Percentiles rank a stretch among this genome's conserved stretches.
phyloP scores from a whole-genome alignment of 2,329 filamentous ascomycete genomes.

The Fusarium cicatricum region DNA sequence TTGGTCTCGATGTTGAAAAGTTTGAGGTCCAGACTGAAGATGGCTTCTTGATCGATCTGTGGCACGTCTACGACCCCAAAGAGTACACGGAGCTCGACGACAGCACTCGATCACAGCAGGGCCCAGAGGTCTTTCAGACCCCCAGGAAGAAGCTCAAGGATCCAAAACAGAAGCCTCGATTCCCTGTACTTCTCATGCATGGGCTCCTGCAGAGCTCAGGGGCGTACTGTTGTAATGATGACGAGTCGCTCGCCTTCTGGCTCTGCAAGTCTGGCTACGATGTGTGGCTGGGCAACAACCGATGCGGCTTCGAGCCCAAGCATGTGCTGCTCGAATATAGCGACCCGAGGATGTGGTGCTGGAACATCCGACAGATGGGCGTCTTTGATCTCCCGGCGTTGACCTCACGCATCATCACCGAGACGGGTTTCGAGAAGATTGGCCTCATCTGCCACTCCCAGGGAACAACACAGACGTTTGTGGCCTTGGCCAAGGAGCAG shows the following conservation, averaged over 20 bases:
- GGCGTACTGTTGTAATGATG: constrained; percentile 89
- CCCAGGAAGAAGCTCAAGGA: constrained; percentile 49
- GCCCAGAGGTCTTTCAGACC: constrained; percentile 68
- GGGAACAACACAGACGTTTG: constrained; percentile 87
- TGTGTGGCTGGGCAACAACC: constrained; percentile 94
- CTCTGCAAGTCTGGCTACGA: constrained; percentile 93
- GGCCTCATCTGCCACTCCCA: constrained; percentile 89
- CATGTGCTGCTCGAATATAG: constrained; percentile 74
- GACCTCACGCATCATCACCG: constrained; percentile 77
- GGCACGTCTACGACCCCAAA: constrained; percentile 87
- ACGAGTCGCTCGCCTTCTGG: constrained; percentile 89
- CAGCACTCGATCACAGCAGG: constrained; percentile 59
- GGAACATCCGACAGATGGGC: constrained; percentile 96
- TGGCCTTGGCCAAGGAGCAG: constrained; percentile 89
- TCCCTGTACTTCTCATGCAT: constrained; percentile 87
- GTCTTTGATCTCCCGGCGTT: constrained; percentile 87
- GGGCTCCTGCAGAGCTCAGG: constrained; percentile 88
- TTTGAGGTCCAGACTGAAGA: constrained; percentile 92
- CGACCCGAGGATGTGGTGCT: constrained; percentile 95
- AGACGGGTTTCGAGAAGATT: constrained; percentile 85
- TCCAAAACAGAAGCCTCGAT: constrained; percentile 61
- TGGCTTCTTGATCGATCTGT: constrained; percentile 87
- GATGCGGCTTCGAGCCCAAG: constrained; percentile 83
- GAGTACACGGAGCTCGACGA: constrained; percentile 67
- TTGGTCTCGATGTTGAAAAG: constrained; percentile 85